Conservation (phyloP, 2,329 filamentous ascomycete genomes). For the Fusarium sp. region DNA sequence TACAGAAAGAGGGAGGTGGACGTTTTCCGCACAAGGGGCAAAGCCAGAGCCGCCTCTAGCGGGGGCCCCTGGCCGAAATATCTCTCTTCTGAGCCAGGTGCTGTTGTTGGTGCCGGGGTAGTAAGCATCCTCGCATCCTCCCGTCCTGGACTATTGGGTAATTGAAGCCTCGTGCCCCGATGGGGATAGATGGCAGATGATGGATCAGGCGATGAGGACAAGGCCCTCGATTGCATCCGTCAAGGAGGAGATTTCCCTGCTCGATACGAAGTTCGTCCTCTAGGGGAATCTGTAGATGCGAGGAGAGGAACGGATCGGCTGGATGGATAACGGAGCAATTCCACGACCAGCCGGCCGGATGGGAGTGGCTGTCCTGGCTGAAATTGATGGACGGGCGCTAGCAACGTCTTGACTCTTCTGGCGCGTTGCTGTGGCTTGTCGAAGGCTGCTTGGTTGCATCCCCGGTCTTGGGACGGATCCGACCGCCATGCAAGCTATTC, state of each 20-base stretch:
- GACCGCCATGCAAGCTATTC: constrained; percentile 21
- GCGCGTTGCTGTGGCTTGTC: constrained; percentile 22
- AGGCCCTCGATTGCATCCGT: not conserved
- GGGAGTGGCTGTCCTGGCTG: constrained; percentile 2
- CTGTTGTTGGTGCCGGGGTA: constrained; percentile 31
- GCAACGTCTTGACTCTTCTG: constrained; percentile 33
- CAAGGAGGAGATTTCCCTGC: not conserved
- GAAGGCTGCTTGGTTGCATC: constrained; percentile 5
- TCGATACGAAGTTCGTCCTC: not conserved
- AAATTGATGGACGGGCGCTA: constrained; percentile 34
- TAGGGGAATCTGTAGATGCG: not conserved
- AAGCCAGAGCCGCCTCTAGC: constrained; percentile 33
- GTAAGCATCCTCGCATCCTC: constrained; percentile 19
- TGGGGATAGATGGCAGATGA: constrained; percentile 18
- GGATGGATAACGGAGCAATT: constrained; percentile 18
- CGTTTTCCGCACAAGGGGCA: constrained; percentile 25
- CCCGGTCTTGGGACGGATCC: not conserved
- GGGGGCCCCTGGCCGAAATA: constrained; percentile 31
- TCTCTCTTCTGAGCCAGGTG: constrained; percentile 30
- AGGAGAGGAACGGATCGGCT: constrained; percentile 17
- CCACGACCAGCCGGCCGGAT: constrained; percentile 11
- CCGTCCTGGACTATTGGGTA: constrained; percentile 17
- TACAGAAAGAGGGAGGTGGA: constrained; percentile 39
- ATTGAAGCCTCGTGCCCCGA: constrained; percentile 18
- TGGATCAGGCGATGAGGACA: constrained; percentile 21